Conservation (phyloP, 768 basidiomycete genomes). For the Amanita jacksonii region DNA sequence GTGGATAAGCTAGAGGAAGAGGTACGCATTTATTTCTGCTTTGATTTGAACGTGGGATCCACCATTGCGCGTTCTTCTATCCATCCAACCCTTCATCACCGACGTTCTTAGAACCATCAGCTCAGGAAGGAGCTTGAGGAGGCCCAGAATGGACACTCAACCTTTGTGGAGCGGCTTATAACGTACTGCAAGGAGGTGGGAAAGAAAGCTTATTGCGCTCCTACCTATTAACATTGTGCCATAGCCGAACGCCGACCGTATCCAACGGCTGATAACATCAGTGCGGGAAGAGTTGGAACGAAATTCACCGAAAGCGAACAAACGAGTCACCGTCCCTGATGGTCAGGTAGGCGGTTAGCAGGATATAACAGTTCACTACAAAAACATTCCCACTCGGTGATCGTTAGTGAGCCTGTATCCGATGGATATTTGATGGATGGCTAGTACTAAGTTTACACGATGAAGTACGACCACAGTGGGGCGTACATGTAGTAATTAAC, state of each 20-base stretch:
- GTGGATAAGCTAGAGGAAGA: conserved; percentile 67
- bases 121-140: conserved; percentile 72
- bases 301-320: conserved; percentile 38
- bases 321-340: conserved; percentile 37
- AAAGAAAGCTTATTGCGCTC: background rate
- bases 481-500: background rate
- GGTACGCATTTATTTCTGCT: conserved; percentile 33
- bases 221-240: background rate
- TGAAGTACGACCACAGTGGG: no score
- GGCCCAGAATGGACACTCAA: conserved; percentile 67
- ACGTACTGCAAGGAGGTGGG: conserved; percentile 83
- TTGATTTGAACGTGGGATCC: conserved; percentile 7
- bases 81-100: background rate
- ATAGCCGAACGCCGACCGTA: conserved; percentile 77
- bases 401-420: no score
- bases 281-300: conserved; percentile 79
- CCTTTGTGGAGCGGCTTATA: conserved; percentile 77
- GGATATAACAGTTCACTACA: conserved; percentile 10
- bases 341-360: conserved; percentile 34
- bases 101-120: conserved; percentile 43
- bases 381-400: conserved; percentile 4
- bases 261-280: conserved; percentile 71
- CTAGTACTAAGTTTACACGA: no score
- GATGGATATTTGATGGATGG: no score
- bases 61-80: conserved; percentile 8